Evolutionary conservation across 768 basidiomycete species (phyloP), one percentile per base, ranked within the genome.

Genomic region (Scleroderma bovista): DNA sequence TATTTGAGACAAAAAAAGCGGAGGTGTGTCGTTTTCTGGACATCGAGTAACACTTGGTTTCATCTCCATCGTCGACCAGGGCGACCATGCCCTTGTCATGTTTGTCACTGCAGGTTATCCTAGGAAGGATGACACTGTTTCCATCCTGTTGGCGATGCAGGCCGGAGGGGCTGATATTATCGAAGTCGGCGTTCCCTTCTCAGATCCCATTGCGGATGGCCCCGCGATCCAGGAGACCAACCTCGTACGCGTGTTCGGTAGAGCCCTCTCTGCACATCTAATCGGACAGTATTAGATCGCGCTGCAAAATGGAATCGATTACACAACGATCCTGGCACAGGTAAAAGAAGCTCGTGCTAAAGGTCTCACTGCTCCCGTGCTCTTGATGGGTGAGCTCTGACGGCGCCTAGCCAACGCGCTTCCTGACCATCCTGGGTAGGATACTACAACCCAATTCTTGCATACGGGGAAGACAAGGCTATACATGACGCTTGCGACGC

Each of bases 41-140:
- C 41, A 12, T 32, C 17, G 13, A 31, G 13, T 33, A 26, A 9
- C 29, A 8, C 32, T 33, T n/a, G 11, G 15, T 33, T 10, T 20
- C 6, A 13, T 36, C 15, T 33, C n/a, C 44, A 26, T n/a, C 32
- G 31, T 20, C 39, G 23, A 34, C 24, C 52, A 86, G 84, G 77
- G 77, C 40, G 61, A 57, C 22, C 78, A 82, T 44, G 83, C 79
- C 10, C 72, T 89, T 46, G 78, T 89, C 53, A 88, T 92, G 39
- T 97, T 94, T 70, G 75, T 96, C 57, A 97, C 94, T 16, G 93
- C 93, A 39, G 93, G 94, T 16, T 96, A 83, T 70, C 94, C 94
- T 24, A 80, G 72, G 2, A 67, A 69, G 48, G 75, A 84, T 64
- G 84, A 85, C 54, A 95, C 93, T 1, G 88, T 93, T 13, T 82